phyloP scores from a whole-genome alignment of 805 yeast species.

The Nakazawaea anatomiae region DNA sequence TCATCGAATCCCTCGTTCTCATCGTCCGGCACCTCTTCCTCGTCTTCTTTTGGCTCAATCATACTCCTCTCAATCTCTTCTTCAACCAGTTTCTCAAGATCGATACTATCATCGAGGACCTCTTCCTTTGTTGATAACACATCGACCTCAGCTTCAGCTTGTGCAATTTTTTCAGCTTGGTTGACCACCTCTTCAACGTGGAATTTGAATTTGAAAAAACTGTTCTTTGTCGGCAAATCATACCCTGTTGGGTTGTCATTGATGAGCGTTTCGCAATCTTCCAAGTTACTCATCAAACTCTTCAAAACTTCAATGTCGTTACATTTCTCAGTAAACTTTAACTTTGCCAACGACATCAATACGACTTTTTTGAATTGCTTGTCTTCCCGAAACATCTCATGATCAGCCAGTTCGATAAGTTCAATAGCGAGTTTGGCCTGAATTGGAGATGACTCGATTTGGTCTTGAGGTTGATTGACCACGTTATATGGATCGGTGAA shows the following conservation, averaged over 20 bases:
- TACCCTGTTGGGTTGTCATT: constrained; percentile 14
- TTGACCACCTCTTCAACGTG: constrained; percentile 4
- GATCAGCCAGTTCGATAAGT: constrained; percentile 44
- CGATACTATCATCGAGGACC: constrained; percentile 4
- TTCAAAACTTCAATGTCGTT: constrained; percentile 10
- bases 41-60: constrained; percentile 15
- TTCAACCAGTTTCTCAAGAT: constrained; percentile 11
- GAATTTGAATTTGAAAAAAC: constrained; percentile 18
- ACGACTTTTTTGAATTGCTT: constrained; percentile 49
- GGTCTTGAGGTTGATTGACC: constrained; percentile 41
- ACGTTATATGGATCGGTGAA: constrained; percentile 82
- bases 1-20: constrained; percentile 11
- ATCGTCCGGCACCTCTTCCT: constrained; percentile 13
- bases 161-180: constrained; percentile 3
- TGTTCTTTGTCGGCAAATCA: constrained; percentile 21
- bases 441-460: constrained; percentile 33
- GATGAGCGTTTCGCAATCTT: constrained; percentile 4
- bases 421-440: constrained; percentile 55
- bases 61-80: constrained; percentile 18
- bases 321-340: constrained; percentile 31
- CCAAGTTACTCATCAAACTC: constrained; percentile 18
- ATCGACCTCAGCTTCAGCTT: background rate
- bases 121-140: constrained; percentile 3
- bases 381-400: constrained; percentile 36
- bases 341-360: constrained; percentile 41